Conservation (phyloP, 129 eudicot genomes). For the Chrysanthemum makinoi region DNA sequence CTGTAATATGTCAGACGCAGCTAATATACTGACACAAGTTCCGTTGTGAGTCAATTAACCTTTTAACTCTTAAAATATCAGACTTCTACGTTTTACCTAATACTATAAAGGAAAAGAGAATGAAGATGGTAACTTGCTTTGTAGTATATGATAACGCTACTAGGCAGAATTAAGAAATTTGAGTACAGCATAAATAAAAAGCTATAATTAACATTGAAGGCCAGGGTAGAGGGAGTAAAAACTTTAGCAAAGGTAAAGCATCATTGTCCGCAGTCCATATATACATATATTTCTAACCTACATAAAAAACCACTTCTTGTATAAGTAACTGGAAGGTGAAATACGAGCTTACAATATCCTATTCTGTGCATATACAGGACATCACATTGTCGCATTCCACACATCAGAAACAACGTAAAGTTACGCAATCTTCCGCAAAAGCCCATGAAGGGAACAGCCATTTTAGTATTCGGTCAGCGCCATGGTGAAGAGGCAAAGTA, state of each 20-base stretch:
- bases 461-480: constrained; percentile 20
- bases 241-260: constrained; percentile 1
- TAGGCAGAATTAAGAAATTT: not conserved
- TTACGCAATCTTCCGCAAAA: constrained; percentile 8
- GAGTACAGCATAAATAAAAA: not conserved
- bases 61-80: too few relatives aligned
- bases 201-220: not conserved
- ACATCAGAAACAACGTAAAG: constrained; percentile 4
- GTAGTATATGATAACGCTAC: not conserved
- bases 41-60: too few relatives aligned
- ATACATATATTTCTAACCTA: constrained; percentile 27
- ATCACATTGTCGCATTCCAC: constrained; percentile 14
- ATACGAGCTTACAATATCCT: constrained; percentile 22
- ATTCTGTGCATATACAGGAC: constrained; percentile 24
- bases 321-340: constrained; percentile 23
- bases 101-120: too few relatives aligned
- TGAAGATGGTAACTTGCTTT: too few relatives aligned
- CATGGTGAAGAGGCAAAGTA: constrained; percentile 18
- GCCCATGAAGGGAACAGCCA: constrained; percentile 18
- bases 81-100: too few relatives aligned
- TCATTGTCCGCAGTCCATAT: constrained; percentile 17
- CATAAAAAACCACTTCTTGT: constrained; percentile 9
- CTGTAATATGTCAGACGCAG: too few relatives aligned
- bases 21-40: too few relatives aligned
- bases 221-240: not conserved